These are phyloP conservation scores for Takashimella tepidaria DNA, from an alignment of 1,284 basidiomycete genomes.

Conservation along the genomic window DNA sequence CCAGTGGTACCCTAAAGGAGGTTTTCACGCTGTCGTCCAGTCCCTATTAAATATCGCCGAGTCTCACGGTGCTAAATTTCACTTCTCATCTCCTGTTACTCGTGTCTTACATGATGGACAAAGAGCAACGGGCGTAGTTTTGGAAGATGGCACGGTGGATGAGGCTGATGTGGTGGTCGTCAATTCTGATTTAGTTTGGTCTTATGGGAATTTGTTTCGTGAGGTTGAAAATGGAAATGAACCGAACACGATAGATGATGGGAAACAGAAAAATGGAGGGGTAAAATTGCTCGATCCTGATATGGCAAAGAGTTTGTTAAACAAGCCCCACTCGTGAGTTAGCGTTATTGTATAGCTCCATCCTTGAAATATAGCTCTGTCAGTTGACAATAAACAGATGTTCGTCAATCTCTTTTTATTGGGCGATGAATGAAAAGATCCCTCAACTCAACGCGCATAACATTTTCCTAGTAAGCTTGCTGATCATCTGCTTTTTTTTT, in stretches of 20 bases:
- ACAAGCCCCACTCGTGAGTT: conserved; percentile 39
- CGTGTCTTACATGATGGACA: conserved; percentile 42
- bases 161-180: conserved; percentile 53
- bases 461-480: conserved; percentile 44
- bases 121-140: conserved; percentile 47
- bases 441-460: conserved; percentile 52
- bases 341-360: neutral
- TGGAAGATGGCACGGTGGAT: conserved; percentile 47
- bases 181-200: conserved; percentile 55
- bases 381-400: conserved; percentile 42
- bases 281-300: conserved; percentile 21
- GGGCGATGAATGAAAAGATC: conserved; percentile 50
- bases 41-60: conserved; percentile 51
- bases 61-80: conserved; percentile 47
- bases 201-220: conserved; percentile 51
- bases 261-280: conserved; percentile 3
- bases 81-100: conserved; percentile 47
- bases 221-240: conserved; percentile 15
- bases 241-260: too few relatives aligned
- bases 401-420: conserved; percentile 55
- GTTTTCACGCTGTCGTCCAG: conserved; percentile 51
- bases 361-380: conserved; percentile 25
- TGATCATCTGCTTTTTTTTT: too few relatives aligned
- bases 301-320: conserved; percentile 26
- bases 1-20: conserved; percentile 53